Percentiles rank a stretch among this genome's conserved stretches.
Conservation (phyloP, 2,329 filamentous ascomycete species). For the Waltergamsia citrina region DNA sequence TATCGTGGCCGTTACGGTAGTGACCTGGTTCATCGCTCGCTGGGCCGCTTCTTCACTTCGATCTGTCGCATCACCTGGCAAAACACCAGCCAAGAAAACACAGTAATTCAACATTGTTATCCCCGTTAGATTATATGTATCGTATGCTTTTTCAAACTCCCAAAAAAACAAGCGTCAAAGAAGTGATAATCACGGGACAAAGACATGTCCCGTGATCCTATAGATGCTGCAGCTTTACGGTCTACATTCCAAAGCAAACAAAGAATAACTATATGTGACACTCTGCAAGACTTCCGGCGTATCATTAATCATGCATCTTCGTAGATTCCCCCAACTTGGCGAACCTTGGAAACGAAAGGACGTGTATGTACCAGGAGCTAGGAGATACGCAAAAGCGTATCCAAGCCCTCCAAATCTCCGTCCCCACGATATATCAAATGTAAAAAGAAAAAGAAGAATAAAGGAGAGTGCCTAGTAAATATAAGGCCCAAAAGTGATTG, state of each 20-base stretch:
- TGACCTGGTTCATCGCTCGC: constrained; percentile 32
- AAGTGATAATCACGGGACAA: no score
- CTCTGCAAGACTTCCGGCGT: background rate
- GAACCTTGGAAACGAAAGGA: background rate
- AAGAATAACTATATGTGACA: background rate
- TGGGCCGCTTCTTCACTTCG: constrained; percentile 12
- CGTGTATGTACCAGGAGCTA: background rate
- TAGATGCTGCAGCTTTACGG: background rate
- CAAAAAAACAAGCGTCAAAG: no score
- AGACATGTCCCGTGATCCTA: background rate
- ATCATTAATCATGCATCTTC: constrained; percentile 7
- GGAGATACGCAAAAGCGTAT: background rate
- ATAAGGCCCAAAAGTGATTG: background rate
- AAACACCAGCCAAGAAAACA: constrained; percentile 1
- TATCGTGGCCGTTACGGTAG: constrained; percentile 49
- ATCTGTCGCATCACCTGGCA: background rate
- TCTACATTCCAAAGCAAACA: background rate
- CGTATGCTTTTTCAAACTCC: no score
- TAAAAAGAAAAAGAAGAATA: background rate
- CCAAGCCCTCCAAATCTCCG: background rate
- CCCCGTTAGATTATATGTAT: no score
- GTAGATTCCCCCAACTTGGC: background rate
- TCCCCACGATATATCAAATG: background rate
- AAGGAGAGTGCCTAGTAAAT: background rate
- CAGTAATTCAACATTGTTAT: constrained; percentile 1